Evolutionary conservation across 179 eudicot species (phyloP).

Genomic region (Actinidia chinensis): DNA sequence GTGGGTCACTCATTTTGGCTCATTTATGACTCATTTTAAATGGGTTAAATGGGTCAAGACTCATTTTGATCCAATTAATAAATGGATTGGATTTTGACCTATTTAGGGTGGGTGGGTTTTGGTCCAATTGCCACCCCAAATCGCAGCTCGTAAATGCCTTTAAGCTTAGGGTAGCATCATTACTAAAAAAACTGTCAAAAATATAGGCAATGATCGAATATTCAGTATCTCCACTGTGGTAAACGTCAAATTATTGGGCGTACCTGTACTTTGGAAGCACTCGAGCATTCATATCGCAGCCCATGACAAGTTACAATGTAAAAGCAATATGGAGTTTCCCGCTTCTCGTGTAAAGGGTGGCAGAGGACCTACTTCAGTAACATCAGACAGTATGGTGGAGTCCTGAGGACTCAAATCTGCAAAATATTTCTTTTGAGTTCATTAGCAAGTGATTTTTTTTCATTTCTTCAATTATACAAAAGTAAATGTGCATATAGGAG

Average conservation of each 20-base stretch:
- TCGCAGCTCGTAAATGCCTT: no score
- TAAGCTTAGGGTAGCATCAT: neutral
- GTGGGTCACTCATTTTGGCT: no score
- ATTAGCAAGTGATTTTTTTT: neutral
- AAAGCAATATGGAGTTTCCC: conserved; percentile 67
- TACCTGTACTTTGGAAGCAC: conserved; percentile 74
- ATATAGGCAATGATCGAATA: neutral
- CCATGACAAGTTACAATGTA: conserved; percentile 76
- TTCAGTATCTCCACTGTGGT: neutral
- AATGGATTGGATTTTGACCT: no score
- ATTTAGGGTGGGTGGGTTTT: no score
- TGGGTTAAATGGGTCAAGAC: no score
- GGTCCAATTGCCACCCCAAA: no score
- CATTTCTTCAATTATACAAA: neutral
- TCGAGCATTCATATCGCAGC: conserved; percentile 77
- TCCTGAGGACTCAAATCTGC: conserved; percentile 95
- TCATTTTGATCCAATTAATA: no score
- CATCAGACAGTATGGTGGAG: conserved; percentile 73
- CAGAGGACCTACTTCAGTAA: conserved; percentile 67
- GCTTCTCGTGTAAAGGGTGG: conserved; percentile 62
- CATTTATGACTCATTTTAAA: no score
- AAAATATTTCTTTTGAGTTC: conserved; percentile 3
- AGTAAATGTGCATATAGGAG: neutral
- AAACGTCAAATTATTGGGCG: neutral
- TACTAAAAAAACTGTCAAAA: neutral